Evolutionary conservation across 2,329 filamentous ascomycete genomes (phyloP).

Genomic region (Ilyonectria sp.): DNA sequence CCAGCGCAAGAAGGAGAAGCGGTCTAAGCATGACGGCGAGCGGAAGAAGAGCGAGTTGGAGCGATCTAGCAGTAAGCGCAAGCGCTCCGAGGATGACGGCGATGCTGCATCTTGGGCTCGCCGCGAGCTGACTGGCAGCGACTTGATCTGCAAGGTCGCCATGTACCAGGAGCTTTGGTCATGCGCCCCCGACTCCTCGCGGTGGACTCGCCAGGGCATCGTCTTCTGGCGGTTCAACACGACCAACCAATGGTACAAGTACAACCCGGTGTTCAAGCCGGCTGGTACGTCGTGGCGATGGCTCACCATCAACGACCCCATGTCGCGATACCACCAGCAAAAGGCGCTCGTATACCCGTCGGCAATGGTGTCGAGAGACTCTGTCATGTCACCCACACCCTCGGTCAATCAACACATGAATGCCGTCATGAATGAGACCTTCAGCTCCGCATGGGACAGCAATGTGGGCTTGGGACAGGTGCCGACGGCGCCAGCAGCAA

Average conservation of each 20-base stretch:
- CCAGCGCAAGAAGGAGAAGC: slow-evolving; percentile 56
- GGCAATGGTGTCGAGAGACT: slow-evolving; percentile 55
- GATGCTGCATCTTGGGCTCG: slow-evolving; percentile 58
- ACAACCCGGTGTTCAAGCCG: slow-evolving; percentile 64
- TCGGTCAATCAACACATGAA: slow-evolving; percentile 66
- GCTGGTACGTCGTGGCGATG: slow-evolving; percentile 74
- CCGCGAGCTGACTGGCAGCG: slow-evolving; percentile 64
- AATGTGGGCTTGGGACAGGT: slow-evolving; percentile 52
- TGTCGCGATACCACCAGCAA: slow-evolving; percentile 71
- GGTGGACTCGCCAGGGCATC: slow-evolving; percentile 72
- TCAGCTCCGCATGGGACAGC: slow-evolving; percentile 64
- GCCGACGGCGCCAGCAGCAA: slow-evolving; percentile 52
- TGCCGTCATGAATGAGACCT: slow-evolving; percentile 71
- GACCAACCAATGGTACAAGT: slow-evolving; percentile 67
- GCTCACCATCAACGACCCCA: slow-evolving; percentile 72
- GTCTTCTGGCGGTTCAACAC: slow-evolving; percentile 75
- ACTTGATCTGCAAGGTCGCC: slow-evolving; percentile 72
- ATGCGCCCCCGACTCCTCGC: slow-evolving; percentile 59
- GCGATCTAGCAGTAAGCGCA: slow-evolving; percentile 56
- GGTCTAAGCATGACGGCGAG: slow-evolving; percentile 52
- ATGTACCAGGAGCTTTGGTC: slow-evolving; percentile 80
- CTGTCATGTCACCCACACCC: slow-evolving; percentile 69
- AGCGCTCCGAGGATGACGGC: slow-evolving; percentile 59
- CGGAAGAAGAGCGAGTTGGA: slow-evolving; percentile 54
- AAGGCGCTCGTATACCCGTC: slow-evolving; percentile 58